These are phyloP conservation scores for Lodderomyces metapsilosis DNA, from an alignment of 1,139 yeast genomes.

Conservation along the genomic window DNA sequence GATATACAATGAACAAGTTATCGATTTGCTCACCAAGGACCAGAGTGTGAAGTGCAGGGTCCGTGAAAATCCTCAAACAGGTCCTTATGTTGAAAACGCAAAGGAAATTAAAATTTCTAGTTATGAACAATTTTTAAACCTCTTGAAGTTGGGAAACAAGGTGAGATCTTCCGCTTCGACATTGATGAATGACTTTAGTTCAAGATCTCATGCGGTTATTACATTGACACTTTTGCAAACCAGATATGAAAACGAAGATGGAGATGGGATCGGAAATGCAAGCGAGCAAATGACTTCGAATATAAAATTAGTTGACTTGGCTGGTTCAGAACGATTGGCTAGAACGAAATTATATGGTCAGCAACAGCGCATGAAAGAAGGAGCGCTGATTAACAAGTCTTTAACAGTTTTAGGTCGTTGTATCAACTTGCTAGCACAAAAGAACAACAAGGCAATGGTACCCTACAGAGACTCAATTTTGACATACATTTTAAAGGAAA, in stretches of 20 bases:
- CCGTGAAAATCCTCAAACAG: slow-evolving; percentile 58
- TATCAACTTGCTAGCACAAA: slow-evolving; percentile 47
- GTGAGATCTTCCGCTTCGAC: slow-evolving; percentile 69
- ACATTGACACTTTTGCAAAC: slow-evolving; percentile 63
- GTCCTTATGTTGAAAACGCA: slow-evolving; percentile 71
- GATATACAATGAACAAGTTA: slow-evolving; percentile 69
- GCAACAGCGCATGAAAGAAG: slow-evolving; percentile 63
- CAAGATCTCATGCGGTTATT: slow-evolving; percentile 77
- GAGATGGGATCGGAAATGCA: slow-evolving; percentile 41
- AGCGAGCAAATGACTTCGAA: slow-evolving; percentile 56
- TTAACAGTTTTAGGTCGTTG: slow-evolving; percentile 76
- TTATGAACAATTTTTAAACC: slow-evolving; percentile 43
- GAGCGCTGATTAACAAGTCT: slow-evolving; percentile 71
- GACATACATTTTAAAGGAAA: slow-evolving; percentile 72
- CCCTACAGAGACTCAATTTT: slow-evolving; percentile 74
- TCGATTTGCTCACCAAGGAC: slow-evolving; percentile 45
- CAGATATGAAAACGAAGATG: slow-evolving; percentile 22
- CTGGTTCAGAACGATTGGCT: slow-evolving; percentile 73
- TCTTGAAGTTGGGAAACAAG: slow-evolving; percentile 46
- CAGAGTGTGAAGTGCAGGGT: slow-evolving; percentile 40
- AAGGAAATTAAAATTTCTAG: slow-evolving; percentile 46
- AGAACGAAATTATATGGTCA: slow-evolving; percentile 65
- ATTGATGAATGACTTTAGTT: slow-evolving; percentile 64
- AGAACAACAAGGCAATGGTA: slow-evolving; percentile 28
- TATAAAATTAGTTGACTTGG: slow-evolving; percentile 71